These are phyloP conservation scores for Monilinia laxa DNA, from an alignment of 2,329 filamentous ascomycete species.

Conservation along the genomic window DNA sequence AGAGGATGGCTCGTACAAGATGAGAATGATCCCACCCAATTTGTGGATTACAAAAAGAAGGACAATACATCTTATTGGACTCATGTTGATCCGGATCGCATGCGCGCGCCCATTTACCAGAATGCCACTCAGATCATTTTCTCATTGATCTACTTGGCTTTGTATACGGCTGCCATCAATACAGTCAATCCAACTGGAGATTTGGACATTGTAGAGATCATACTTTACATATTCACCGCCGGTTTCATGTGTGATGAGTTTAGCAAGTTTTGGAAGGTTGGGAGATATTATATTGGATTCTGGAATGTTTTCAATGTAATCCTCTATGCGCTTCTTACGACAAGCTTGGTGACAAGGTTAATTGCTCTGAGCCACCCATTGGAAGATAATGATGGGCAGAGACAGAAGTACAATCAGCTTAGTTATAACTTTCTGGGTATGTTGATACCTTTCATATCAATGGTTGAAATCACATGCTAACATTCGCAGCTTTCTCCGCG, in stretches of 20 bases:
- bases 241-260: slow-evolving; percentile 88
- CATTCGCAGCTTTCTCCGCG: slow-evolving; percentile 68
- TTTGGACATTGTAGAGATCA: slow-evolving; percentile 76
- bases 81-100: slow-evolving; percentile 91
- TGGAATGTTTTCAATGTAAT: slow-evolving; percentile 94
- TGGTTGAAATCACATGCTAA: slow-evolving; percentile 23
- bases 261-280: slow-evolving; percentile 91
- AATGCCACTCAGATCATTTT: slow-evolving; percentile 85
- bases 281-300: slow-evolving; percentile 86
- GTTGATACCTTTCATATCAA: neutral
- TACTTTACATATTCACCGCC: slow-evolving; percentile 87
- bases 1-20: slow-evolving; percentile 96
- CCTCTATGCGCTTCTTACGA: slow-evolving; percentile 74
- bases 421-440: slow-evolving; percentile 81
- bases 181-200: slow-evolving; percentile 85
- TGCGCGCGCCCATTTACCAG: slow-evolving; percentile 90
- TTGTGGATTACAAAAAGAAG: slow-evolving; percentile 82
- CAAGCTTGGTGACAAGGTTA: slow-evolving; percentile 77
- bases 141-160: slow-evolving; percentile 75
- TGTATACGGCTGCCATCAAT: slow-evolving; percentile 92
- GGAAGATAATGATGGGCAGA: slow-evolving; percentile 46
- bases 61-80: slow-evolving; percentile 73
- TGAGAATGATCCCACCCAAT: slow-evolving; percentile 83
- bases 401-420: slow-evolving; percentile 69
- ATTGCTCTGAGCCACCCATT: slow-evolving; percentile 67